These are phyloP conservation scores for Ascomycota sp. DNA, from an alignment of 2,329 filamentous ascomycete genomes.

Conservation along the genomic window DNA sequence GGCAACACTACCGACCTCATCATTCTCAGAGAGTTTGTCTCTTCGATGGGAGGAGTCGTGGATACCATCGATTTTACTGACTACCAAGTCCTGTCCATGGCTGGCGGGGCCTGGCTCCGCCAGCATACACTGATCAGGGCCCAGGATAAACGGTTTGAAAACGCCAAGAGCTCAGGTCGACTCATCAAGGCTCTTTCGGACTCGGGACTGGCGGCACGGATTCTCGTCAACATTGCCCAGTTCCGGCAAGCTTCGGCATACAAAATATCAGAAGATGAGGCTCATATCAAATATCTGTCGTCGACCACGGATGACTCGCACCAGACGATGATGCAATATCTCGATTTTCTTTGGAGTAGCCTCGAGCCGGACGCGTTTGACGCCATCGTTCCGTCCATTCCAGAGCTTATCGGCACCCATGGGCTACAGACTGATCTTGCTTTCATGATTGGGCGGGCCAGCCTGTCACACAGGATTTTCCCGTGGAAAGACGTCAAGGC, in stretches of 20 bases:
- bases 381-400: slow-evolving; percentile 51
- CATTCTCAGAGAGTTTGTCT: slow-evolving; percentile 75
- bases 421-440: slow-evolving; percentile 64
- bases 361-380: slow-evolving; percentile 61
- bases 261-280: slow-evolving; percentile 46
- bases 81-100: slow-evolving; percentile 68
- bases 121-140: slow-evolving; percentile 63
- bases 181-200: slow-evolving; percentile 63
- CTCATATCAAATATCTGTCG: slow-evolving; percentile 74
- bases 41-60: slow-evolving; percentile 84
- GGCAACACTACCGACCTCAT: slow-evolving; percentile 83
- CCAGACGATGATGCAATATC: slow-evolving; percentile 64
- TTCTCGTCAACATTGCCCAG: slow-evolving; percentile 80
- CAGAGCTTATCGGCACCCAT: slow-evolving; percentile 54
- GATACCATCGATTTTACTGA: slow-evolving; percentile 78
- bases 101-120: slow-evolving; percentile 61
- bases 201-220: slow-evolving; percentile 55
- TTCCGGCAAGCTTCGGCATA: slow-evolving; percentile 77
- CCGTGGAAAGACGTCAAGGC: slow-evolving; percentile 14
- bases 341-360: slow-evolving; percentile 73
- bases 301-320: slow-evolving; percentile 84
- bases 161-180: slow-evolving; percentile 52
- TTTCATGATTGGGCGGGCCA: slow-evolving; percentile 63
- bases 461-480: slow-evolving; percentile 46
- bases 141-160: slow-evolving; percentile 64